Evolutionary conservation across 306 rosid genomes (phyloP).

Genomic region (Dryas alaskensis): DNA sequence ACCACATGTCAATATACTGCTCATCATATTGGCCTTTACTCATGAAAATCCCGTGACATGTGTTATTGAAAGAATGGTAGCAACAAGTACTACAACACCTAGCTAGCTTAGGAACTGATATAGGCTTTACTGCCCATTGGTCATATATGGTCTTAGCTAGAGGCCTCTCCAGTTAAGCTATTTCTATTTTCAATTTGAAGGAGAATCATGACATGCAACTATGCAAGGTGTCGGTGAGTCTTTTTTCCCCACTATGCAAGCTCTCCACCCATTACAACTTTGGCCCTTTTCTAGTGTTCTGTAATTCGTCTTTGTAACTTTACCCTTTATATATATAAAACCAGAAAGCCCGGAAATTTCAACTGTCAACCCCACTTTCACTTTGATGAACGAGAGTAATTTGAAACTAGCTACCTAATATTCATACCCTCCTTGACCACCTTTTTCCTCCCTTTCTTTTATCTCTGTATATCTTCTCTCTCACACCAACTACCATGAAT

Average conservation of each 20-base stretch:
- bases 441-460: background rate
- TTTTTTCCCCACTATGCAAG: background rate
- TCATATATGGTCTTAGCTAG: too few species aligned
- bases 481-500: slow-evolving; percentile 18
- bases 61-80: background rate
- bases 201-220: too few species aligned
- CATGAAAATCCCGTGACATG: background rate
- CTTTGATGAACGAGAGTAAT: background rate
- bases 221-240: background rate
- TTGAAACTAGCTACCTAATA: slow-evolving; percentile 12
- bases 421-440: slow-evolving; percentile 11
- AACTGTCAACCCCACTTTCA: slow-evolving; percentile 14
- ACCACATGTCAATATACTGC: background rate
- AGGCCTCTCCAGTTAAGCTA: too few species aligned
- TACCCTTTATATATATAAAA: background rate
- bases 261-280: background rate
- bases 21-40: slow-evolving; percentile 6
- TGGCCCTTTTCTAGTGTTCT: background rate
- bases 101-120: too few species aligned
- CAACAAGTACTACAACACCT: background rate
- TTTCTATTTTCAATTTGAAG: too few species aligned
- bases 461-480: slow-evolving; percentile 11
- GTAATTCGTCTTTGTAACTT: background rate
- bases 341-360: background rate
- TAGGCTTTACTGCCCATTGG: too few species aligned